Conservation (phyloP, 1,284 basidiomycete genomes). For the Bondarzewia mesenterica region DNA sequence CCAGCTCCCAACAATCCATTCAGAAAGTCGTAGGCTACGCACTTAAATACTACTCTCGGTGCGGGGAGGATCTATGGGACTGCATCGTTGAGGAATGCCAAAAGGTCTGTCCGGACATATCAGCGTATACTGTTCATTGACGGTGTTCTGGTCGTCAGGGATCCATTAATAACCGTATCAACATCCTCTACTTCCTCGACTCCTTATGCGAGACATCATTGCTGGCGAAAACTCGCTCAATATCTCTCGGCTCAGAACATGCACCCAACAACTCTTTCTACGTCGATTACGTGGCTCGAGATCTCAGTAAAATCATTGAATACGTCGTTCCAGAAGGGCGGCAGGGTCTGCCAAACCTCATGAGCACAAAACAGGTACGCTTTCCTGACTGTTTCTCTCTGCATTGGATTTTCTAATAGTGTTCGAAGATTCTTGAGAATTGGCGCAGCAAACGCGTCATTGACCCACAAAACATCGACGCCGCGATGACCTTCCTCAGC, state of each 20-base stretch:
- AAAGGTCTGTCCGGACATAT: conserved; percentile 42
- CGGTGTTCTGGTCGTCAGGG: conserved; percentile 40
- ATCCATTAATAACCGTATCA: conserved; percentile 84
- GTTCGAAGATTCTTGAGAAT: conserved; percentile 68
- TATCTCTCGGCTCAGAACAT: conserved; percentile 33
- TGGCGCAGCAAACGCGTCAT: conserved; percentile 84
- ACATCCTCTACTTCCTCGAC: conserved; percentile 89
- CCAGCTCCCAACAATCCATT: conserved; percentile 81
- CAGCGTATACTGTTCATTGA: background rate
- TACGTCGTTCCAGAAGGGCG: conserved; percentile 76
- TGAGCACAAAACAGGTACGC: conserved; percentile 76
- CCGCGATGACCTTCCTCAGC: conserved; percentile 45
- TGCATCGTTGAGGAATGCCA: conserved; percentile 86
- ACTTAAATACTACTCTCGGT: conserved; percentile 74
- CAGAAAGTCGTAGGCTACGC: conserved; percentile 85
- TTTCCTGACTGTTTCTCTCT: background rate
- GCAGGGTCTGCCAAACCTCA: conserved; percentile 78
- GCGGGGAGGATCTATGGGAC: conserved; percentile 91
- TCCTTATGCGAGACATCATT: conserved; percentile 76
- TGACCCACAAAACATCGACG: conserved; percentile 68
- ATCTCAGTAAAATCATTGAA: conserved; percentile 70
- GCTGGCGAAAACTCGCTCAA: conserved; percentile 49
- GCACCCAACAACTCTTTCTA: conserved; percentile 49
- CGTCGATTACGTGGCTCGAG: conserved; percentile 65
- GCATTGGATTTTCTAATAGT: background rate